Evolutionary conservation across 208 protist species (phyloP).

Genomic region (Trypanosoma lewisi): DNA sequence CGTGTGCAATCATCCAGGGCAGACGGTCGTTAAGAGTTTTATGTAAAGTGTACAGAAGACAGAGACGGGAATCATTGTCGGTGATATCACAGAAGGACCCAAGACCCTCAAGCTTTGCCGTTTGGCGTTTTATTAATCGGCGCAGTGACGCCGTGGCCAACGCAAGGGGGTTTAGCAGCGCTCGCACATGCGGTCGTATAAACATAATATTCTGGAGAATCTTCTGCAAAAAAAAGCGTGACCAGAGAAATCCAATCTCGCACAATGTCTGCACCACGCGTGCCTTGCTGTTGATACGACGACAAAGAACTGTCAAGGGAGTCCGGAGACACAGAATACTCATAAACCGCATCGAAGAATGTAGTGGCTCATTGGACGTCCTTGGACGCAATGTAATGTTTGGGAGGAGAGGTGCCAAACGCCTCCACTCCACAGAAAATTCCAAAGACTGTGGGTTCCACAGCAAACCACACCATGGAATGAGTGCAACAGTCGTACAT

Average conservation of each 20-base stretch:
- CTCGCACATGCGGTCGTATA: slow-evolving; percentile 20
- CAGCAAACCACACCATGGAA: slow-evolving; percentile 67
- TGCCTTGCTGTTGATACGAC: slow-evolving; percentile 40
- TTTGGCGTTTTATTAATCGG: slow-evolving; percentile 34
- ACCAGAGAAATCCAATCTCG: slow-evolving; percentile 56
- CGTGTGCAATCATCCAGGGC: slow-evolving; percentile 19
- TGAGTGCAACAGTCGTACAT: not conserved
- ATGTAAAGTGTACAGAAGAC: slow-evolving; percentile 44
- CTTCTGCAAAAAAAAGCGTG: slow-evolving; percentile 41
- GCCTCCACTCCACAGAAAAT: slow-evolving; percentile 66
- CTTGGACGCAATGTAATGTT: slow-evolving; percentile 22
- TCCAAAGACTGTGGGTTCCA: slow-evolving; percentile 39
- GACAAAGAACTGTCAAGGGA: slow-evolving; percentile 46
- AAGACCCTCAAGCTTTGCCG: slow-evolving; percentile 14
- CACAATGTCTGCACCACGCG: slow-evolving; percentile 68
- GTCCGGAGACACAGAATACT: slow-evolving; percentile 42
- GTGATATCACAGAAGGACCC: slow-evolving; percentile 49
- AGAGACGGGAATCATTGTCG: slow-evolving; percentile 38
- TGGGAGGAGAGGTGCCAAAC: slow-evolving; percentile 33
- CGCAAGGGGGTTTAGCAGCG: slow-evolving; percentile 27
- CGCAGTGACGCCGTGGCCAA: slow-evolving; percentile 29
- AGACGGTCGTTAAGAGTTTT: slow-evolving; percentile 41
- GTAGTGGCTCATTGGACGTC: slow-evolving; percentile 19
- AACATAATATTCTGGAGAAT: slow-evolving; percentile 14
- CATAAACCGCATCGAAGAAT: slow-evolving; percentile 33